Evolutionary conservation across 176 grass and related monocot genomes (phyloP).

Genomic region (Areca catechu): DNA sequence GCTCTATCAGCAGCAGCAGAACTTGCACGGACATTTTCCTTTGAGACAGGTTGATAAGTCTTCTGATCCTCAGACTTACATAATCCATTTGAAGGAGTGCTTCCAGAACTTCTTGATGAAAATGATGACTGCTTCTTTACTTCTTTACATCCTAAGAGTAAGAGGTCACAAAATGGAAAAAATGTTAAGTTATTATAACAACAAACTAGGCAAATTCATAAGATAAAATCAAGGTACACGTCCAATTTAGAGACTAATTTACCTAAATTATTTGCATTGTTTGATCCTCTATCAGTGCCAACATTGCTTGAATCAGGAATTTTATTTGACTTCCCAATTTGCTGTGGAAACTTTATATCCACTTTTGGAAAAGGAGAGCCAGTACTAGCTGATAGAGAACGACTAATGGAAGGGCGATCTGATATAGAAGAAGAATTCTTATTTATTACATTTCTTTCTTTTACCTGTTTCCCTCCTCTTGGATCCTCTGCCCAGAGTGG

Average conservation of each 20-base stretch:
- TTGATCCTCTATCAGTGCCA: conserved; percentile 32
- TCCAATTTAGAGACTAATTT: conserved; percentile 2
- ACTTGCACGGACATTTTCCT: conserved; percentile 11
- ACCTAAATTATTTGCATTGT: conserved; percentile 36
- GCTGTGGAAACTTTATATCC: conserved; percentile 30
- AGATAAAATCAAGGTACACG: not conserved
- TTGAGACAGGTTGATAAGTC: conserved; percentile 18
- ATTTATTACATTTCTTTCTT: conserved; percentile 25
- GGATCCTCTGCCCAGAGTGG: conserved; percentile 32
- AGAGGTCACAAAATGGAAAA: conserved; percentile 8
- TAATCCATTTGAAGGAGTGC: conserved; percentile 10
- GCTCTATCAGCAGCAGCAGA: conserved; percentile 19
- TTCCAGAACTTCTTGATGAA: conserved; percentile 24
- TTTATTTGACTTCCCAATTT: conserved; percentile 25
- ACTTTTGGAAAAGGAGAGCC: conserved; percentile 25
- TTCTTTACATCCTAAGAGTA: conserved; percentile 43
- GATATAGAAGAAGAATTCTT: conserved; percentile 50
- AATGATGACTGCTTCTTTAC: conserved; percentile 38
- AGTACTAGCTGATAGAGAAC: conserved; percentile 22
- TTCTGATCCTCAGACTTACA: conserved; percentile 7
- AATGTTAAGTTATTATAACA: conserved; percentile 17
- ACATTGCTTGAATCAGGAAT: conserved; percentile 33
- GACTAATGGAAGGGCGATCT: conserved; percentile 29
- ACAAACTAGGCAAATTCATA: conserved; percentile 3
- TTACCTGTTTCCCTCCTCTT: conserved; percentile 30